Evolutionary conservation across 1,284 basidiomycete species (phyloP).

Genomic region (Ustanciosporium gigantosporum): DNA sequence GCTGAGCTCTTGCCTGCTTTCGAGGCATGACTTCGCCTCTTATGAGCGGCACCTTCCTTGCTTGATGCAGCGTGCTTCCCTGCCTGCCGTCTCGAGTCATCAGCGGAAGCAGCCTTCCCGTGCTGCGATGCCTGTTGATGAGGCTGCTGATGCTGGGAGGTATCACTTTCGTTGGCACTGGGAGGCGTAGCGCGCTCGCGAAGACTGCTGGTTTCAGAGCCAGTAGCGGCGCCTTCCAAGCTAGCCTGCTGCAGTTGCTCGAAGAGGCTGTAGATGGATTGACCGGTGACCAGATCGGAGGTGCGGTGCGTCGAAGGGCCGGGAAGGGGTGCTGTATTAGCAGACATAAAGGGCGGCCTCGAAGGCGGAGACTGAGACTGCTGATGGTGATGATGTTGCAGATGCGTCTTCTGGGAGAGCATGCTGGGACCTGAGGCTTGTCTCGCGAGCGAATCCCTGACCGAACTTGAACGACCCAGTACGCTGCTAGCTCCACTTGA

Average conservation of each 20-base stretch:
- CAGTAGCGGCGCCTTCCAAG: slow-evolving; percentile 14
- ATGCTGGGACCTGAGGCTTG: neutral
- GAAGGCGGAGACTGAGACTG: slow-evolving; percentile 8
- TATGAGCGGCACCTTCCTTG: slow-evolving; percentile 15
- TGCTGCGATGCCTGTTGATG: slow-evolving; percentile 6
- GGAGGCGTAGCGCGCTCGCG: slow-evolving; percentile 22
- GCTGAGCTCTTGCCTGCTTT: slow-evolving; percentile 37
- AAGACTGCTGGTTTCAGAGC: slow-evolving; percentile 26
- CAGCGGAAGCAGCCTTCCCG: slow-evolving; percentile 33
- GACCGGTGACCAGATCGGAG: slow-evolving; percentile 30
- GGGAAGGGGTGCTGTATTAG: slow-evolving; percentile 28
- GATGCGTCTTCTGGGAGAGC: neutral
- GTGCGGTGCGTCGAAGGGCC: slow-evolving; percentile 17
- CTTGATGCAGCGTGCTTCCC: slow-evolving; percentile 19
- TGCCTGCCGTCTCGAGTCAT: slow-evolving; percentile 40
- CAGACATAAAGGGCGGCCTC: slow-evolving; percentile 22
- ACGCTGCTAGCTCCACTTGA: slow-evolving; percentile 21
- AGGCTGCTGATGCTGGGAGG: slow-evolving; percentile 15
- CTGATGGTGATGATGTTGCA: slow-evolving; percentile 16
- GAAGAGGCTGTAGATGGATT: slow-evolving; percentile 33
- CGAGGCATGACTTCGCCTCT: slow-evolving; percentile 35
- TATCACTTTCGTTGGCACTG: slow-evolving; percentile 31
- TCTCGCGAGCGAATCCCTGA: slow-evolving; percentile 1
- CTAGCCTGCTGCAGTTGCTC: slow-evolving; percentile 36
- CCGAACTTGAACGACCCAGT: slow-evolving; percentile 26